Percentiles rank a stretch among this genome's conserved stretches.
These are phyloP conservation scores for Psilocybe tampanensis DNA, from an alignment of 768 basidiomycete genomes.

Conservation along the genomic window DNA sequence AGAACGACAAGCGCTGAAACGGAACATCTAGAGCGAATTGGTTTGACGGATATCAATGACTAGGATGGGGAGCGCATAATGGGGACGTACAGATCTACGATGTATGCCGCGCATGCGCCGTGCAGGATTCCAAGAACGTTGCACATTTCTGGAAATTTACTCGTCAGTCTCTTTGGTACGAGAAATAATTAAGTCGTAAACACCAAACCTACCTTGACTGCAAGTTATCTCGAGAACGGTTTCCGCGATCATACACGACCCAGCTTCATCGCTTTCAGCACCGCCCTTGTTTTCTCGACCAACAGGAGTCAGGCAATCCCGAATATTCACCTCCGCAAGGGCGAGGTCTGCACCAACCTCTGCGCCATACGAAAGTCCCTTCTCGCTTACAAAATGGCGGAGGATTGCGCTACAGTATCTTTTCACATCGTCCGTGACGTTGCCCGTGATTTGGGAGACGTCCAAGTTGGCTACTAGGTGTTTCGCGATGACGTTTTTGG, in stretches of 20 bases:
- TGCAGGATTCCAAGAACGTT: slow-evolving; percentile 52
- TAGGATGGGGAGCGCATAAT: not conserved
- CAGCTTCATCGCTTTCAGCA: slow-evolving; percentile 9
- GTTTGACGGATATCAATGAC: not conserved
- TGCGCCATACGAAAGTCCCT: slow-evolving; percentile 37
- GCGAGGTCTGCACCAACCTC: slow-evolving; percentile 39
- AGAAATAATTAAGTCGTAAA: not conserved
- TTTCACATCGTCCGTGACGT: slow-evolving; percentile 41
- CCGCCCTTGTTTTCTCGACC: not conserved
- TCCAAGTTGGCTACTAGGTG: slow-evolving; percentile 14
- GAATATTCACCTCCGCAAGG: slow-evolving; percentile 39
- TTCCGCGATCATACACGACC: slow-evolving; percentile 25
- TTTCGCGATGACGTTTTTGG: too few species aligned
- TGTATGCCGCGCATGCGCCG: slow-evolving; percentile 56
- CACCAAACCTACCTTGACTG: slow-evolving; percentile 36
- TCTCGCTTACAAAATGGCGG: slow-evolving; percentile 37
- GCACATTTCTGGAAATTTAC: slow-evolving; percentile 51
- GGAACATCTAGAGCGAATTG: slow-evolving; percentile 37
- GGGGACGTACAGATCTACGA: slow-evolving; percentile 54
- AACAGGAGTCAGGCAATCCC: not conserved
- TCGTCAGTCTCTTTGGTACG: too few species aligned
- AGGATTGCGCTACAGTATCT: slow-evolving; percentile 33
- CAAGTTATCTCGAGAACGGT: slow-evolving; percentile 38
- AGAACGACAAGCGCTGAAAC: slow-evolving; percentile 44
- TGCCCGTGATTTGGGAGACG: slow-evolving; percentile 39